Base-by-base conservation (phyloP, 2,329 filamentous ascomycete species). In the Colletotrichum cuscutae region DNA sequence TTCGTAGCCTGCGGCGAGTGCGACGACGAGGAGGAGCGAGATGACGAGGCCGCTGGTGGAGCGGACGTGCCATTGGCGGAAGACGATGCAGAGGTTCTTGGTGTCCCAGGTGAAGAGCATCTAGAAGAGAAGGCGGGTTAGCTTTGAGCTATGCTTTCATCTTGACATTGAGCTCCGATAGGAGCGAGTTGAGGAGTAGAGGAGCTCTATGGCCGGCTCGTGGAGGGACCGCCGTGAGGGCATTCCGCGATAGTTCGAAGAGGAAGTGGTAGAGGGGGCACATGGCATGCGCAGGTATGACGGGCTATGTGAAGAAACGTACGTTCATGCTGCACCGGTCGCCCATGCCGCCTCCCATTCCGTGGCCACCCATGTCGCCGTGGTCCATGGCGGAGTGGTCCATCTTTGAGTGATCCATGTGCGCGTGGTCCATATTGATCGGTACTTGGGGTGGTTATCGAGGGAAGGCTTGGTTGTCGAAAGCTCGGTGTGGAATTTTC, bases 91-190 rank as follows among this genome's bases (percentile, higher is more conserved):
- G 76, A 99, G 94, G 84, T 98, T 93, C 69, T 88, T 90, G 3
- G 95, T 96, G 82, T 95, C 91, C 96, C 96, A 99, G 74, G 95
- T 98, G 87, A 99, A 99, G 77, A 98, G 91, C 96, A 98, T 98
- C 95, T 98, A 77, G 24, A n/a, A 64, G 28, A 35, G 30, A 28
- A 15, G 32, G 24, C 68, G 42, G 70, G 73, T 79, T 57, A 78
- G 76, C 49, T 9, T 28, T 28, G 30, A 19, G 53, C 24, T 12
- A 0, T 22, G 37, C 42, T 49, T 22, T 49, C 19, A 22, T 49
- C 19, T n/a, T 22, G 1, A 49, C 26, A n/a, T 5, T 15, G 4
- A 54, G 13, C 22, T 58, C 37, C 65, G 35, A 28, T 0, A 26
- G 22, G 19, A 42, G 30, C 59, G 26, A 24, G 5, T 35, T 11